Evolutionary conservation across 345 rosid genomes (phyloP).

Genomic region (Brassica juncea): DNA sequence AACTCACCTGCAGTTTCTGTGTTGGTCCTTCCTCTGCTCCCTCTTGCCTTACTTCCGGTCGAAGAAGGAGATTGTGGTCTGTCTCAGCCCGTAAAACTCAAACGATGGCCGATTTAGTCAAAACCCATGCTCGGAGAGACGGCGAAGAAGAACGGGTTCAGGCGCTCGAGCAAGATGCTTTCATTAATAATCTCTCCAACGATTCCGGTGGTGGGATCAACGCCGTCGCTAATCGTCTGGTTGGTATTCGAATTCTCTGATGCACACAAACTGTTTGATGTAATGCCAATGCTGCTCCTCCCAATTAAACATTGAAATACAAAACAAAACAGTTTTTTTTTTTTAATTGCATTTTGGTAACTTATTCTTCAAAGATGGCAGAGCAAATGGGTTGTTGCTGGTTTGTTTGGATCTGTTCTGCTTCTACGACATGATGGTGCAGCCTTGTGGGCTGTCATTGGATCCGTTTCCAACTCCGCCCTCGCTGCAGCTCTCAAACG

Average conservation of each 20-base stretch:
- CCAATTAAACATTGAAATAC: background rate
- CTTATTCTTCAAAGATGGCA: conserved; percentile 30
- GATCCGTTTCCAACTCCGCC: conserved; percentile 54
- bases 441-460: conserved; percentile 69
- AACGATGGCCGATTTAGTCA: conserved; percentile 41
- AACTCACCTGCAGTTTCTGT: conserved; percentile 22
- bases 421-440: conserved; percentile 68
- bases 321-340: too few species aligned
- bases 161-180: conserved; percentile 42
- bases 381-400: conserved; percentile 81
- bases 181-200: conserved; percentile 33
- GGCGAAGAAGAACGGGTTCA: conserved; percentile 44
- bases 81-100: background rate
- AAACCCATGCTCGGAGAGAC: conserved; percentile 39
- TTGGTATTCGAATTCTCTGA: conserved; percentile 38
- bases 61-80: conserved; percentile 11
- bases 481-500: conserved; percentile 59
- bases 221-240: conserved; percentile 66
- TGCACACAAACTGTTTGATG: conserved; percentile 13
- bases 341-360: background rate
- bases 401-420: conserved; percentile 50
- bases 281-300: background rate
- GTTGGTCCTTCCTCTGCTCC: conserved; percentile 19
- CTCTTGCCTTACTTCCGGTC: background rate
- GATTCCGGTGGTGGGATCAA: conserved; percentile 47